Percentiles rank a stretch among this genome's conserved stretches.
Conservation (phyloP, 129 eudicot species). For the Flaveria bidentis region DNA sequence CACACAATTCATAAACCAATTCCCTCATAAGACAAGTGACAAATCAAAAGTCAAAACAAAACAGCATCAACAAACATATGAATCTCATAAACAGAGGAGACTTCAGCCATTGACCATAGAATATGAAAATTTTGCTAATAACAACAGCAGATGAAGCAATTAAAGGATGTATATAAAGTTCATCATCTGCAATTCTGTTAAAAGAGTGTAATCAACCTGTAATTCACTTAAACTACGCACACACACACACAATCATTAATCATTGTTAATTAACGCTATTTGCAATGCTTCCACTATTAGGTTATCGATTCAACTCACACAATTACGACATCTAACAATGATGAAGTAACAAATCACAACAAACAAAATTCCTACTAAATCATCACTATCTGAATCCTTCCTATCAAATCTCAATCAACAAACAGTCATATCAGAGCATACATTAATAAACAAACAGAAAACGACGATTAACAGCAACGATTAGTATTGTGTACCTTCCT, state of each 20-base stretch:
- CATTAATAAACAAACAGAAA: background rate
- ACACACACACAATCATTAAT: background rate
- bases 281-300: background rate
- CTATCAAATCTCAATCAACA: background rate
- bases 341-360: background rate
- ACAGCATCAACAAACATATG: background rate
- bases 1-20: slow-evolving; percentile 24
- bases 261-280: background rate
- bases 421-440: background rate
- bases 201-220: background rate
- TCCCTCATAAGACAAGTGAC: slow-evolving; percentile 8
- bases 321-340: background rate
- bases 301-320: background rate
- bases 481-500: slow-evolving; percentile 53
- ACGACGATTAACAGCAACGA: background rate
- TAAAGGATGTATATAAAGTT: background rate
- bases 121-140: background rate
- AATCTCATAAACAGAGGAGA: background rate
- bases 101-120: background rate
- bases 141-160: background rate
- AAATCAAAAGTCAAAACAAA: background rate
- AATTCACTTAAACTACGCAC: background rate
- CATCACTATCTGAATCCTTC: background rate
- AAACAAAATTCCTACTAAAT: background rate
- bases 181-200: background rate